These are phyloP conservation scores for Astrephomene gubernaculifera DNA, from an alignment of 139 green algal species.

Conservation along the genomic window DNA sequence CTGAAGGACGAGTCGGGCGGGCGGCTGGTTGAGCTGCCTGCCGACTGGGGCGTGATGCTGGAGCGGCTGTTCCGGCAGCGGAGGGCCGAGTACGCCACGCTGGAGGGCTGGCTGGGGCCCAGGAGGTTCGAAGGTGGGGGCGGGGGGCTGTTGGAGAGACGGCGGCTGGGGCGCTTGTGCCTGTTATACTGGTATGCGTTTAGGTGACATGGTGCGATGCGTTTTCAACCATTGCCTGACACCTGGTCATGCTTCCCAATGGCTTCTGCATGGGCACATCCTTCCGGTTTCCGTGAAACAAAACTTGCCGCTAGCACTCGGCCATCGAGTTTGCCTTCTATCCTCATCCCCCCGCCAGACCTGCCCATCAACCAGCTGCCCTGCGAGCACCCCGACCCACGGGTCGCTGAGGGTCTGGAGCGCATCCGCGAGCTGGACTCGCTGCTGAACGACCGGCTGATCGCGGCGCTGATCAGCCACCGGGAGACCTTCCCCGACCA, in stretches of 20 bases:
- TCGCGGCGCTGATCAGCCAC: slow-evolving; percentile 44
- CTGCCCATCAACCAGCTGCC: slow-evolving; percentile 54
- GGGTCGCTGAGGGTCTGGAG: slow-evolving; percentile 45
- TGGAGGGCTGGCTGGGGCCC: slow-evolving; percentile 57
- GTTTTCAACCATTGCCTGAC: too few relatives aligned
- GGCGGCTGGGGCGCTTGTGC: neutral
- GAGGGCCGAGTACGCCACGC: slow-evolving; percentile 40
- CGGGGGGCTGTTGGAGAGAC: neutral
- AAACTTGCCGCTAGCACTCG: too few relatives aligned
- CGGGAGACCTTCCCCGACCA: slow-evolving; percentile 51
- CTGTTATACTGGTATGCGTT: too few relatives aligned
- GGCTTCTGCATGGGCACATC: too few relatives aligned
- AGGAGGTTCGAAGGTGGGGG: slow-evolving; percentile 45
- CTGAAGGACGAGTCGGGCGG: slow-evolving; percentile 34
- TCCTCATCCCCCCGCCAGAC: slow-evolving; percentile 17
- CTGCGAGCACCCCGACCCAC: slow-evolving; percentile 41
- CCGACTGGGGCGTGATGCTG: slow-evolving; percentile 52
- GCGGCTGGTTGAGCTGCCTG: slow-evolving; percentile 46
- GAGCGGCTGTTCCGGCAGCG: slow-evolving; percentile 45
- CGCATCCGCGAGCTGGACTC: slow-evolving; percentile 52
- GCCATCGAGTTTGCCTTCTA: neutral
- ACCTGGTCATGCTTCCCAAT: too few relatives aligned
- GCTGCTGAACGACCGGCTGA: slow-evolving; percentile 46
- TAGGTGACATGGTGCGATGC: too few relatives aligned
- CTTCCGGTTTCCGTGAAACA: too few relatives aligned